A percentile compares a stretch with the other conserved stretches of the same genome.
These are phyloP conservation scores for Amanita rubescens DNA, from an alignment of 768 basidiomycete genomes.

Conservation along the genomic window DNA sequence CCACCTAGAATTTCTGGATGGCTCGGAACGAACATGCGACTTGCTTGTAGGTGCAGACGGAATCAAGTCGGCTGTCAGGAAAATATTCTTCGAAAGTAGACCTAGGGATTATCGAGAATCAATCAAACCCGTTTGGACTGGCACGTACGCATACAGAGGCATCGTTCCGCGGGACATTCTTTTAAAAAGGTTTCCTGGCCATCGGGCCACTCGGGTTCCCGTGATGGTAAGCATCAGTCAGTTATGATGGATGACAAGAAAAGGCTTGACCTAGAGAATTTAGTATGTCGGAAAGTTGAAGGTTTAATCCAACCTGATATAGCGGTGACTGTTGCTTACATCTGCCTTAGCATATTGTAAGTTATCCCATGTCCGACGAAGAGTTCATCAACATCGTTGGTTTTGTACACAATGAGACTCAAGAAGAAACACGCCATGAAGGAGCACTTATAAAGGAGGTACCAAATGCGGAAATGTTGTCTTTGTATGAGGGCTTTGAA, in stretches of 20 bases:
- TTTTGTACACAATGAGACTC: slow-evolving; percentile 15
- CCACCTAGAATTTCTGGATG: slow-evolving; percentile 18
- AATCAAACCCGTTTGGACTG: slow-evolving; percentile 31
- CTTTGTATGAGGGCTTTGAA: slow-evolving; percentile 1
- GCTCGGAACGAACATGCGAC: slow-evolving; percentile 22
- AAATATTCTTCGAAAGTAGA: not conserved
- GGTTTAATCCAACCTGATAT: slow-evolving; percentile 11
- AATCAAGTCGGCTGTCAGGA: slow-evolving; percentile 20
- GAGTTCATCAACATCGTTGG: slow-evolving; percentile 43
- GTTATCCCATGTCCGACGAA: slow-evolving; percentile 44
- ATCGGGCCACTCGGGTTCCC: slow-evolving; percentile 14
- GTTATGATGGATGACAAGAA: not conserved
- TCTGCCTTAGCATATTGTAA: slow-evolving; percentile 35
- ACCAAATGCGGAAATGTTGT: not conserved
- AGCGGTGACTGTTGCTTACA: not conserved
- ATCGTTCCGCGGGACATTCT: slow-evolving; percentile 24
- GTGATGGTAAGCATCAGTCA: slow-evolving; percentile 16
- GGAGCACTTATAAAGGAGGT: not conserved
- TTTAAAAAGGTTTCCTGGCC: slow-evolving; percentile 15
- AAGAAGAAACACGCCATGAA: slow-evolving; percentile 1
- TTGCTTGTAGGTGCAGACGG: slow-evolving; percentile 36
- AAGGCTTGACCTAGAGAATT: not conserved
- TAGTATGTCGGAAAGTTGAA: slow-evolving; percentile 27
- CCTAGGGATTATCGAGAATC: not conserved
- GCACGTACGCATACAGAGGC: slow-evolving; percentile 29